Conservation (phyloP, 2,329 filamentous ascomycete species). For the Cryphonectria naterciae region DNA sequence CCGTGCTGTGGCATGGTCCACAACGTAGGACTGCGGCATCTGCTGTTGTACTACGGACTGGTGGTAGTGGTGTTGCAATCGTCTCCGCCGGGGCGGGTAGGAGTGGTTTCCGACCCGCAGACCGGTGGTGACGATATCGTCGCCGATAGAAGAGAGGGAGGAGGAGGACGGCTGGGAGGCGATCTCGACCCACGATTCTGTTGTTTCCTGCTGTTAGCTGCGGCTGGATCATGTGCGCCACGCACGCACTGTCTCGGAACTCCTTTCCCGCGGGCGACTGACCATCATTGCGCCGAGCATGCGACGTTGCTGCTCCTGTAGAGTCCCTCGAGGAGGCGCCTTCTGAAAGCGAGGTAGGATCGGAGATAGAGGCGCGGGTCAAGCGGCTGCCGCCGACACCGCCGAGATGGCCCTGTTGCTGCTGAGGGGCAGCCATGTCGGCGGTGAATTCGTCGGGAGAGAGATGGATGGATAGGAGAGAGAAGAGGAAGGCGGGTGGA, state of each 20-base stretch:
- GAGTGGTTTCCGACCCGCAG: constrained; percentile 73
- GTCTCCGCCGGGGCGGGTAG: constrained; percentile 63
- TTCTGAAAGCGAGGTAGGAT: constrained; percentile 30
- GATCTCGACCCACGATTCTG: constrained; percentile 96
- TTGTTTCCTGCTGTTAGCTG: constrained; percentile 37
- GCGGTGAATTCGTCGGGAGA: constrained; percentile 5
- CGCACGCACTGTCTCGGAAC: neutral
- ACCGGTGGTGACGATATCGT: constrained; percentile 90
- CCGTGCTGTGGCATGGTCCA: constrained; percentile 45
- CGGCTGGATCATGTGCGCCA: constrained; percentile 6
- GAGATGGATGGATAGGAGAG: constrained; percentile 7
- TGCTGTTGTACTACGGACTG: constrained; percentile 41
- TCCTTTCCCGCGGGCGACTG: constrained; percentile 30
- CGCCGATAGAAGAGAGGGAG: constrained; percentile 81
- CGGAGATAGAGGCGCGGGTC: constrained; percentile 25
- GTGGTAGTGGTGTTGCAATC: constrained; percentile 48
- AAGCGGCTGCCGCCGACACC: constrained; percentile 22
- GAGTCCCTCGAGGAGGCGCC: neutral
- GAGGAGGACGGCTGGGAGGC: constrained; percentile 92
- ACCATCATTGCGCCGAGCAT: constrained; percentile 40
- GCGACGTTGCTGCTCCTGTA: constrained; percentile 28
- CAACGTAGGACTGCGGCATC: constrained; percentile 41
- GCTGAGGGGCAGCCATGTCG: constrained; percentile 32
- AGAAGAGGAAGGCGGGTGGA: constrained; percentile 5
- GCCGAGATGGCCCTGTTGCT: constrained; percentile 30